phyloP scores from a whole-genome alignment of 2,329 filamentous ascomycete genomes.

The Aspergillus novofumigatus region DNA sequence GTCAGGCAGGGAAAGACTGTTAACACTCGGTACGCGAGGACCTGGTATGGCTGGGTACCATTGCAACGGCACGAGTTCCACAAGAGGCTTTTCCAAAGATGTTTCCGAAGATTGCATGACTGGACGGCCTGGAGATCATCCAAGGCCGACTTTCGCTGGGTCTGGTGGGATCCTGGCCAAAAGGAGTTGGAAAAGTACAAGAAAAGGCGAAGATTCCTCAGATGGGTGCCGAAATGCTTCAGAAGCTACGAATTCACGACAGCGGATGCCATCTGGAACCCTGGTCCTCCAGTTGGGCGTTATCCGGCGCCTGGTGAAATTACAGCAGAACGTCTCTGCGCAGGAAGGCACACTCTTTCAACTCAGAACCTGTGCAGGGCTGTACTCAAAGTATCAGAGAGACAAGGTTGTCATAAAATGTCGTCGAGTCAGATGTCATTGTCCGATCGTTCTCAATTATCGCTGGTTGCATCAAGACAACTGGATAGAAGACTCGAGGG shows the following conservation, averaged over 20 bases:
- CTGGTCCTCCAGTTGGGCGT: slow-evolving; percentile 8
- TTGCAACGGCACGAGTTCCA: slow-evolving; percentile 27
- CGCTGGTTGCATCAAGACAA: neutral
- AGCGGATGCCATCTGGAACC: slow-evolving; percentile 26
- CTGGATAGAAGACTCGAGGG: neutral
- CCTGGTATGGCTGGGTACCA: slow-evolving; percentile 42
- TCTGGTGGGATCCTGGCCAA: slow-evolving; percentile 39
- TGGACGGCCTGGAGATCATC: slow-evolving; percentile 34
- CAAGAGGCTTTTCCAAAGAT: slow-evolving; percentile 20
- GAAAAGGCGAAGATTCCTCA: slow-evolving; percentile 10
- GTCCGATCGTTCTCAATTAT: neutral
- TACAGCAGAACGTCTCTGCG: neutral
- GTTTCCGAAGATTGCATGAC: slow-evolving; percentile 17
- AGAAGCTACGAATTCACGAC: slow-evolving; percentile 22
- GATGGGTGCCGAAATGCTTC: slow-evolving; percentile 24
- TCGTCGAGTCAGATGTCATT: neutral
- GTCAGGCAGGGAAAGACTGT: slow-evolving; percentile 27
- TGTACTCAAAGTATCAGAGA: neutral
- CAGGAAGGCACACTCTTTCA: neutral
- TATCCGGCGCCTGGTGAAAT: slow-evolving; percentile 3
- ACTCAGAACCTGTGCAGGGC: neutral
- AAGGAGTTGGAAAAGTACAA: slow-evolving; percentile 19
- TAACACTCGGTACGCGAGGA: slow-evolving; percentile 33
- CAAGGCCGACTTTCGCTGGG: slow-evolving; percentile 34
- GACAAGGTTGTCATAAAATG: neutral